Percentiles rank a stretch among this genome's conserved stretches.
Evolutionary conservation across 768 basidiomycete species (phyloP).

Genomic region (Boletus vinaceobasis): DNA sequence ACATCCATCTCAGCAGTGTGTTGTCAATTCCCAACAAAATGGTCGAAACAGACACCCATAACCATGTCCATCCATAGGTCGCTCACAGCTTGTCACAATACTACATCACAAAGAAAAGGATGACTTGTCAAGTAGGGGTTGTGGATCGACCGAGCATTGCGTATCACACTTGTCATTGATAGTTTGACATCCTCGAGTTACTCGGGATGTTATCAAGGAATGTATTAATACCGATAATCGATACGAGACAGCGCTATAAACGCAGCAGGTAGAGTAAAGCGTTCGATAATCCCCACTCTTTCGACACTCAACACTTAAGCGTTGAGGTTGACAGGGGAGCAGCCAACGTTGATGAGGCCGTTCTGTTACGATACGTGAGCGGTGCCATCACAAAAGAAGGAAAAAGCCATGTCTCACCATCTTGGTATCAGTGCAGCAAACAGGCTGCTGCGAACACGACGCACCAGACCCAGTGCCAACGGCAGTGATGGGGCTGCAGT

Average conservation of each 20-base stretch:
- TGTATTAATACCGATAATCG: neutral
- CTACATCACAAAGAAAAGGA: too few species aligned
- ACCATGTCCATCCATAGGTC: too few species aligned
- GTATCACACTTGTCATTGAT: neutral
- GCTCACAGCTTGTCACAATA: too few species aligned
- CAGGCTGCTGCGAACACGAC: neutral
- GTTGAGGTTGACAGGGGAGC: conserved; percentile 5
- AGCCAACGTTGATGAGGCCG: conserved; percentile 8
- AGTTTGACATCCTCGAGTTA: neutral
- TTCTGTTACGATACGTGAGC: neutral
- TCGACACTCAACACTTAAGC: neutral
- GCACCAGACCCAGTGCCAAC: neutral
- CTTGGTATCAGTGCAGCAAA: conserved; percentile 9
- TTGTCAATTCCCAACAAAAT: too few species aligned
- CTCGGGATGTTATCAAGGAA: neutral
- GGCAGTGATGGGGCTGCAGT: conserved; percentile 1
- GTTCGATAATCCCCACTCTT: neutral
- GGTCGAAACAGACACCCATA: too few species aligned
- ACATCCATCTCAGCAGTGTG: too few species aligned
- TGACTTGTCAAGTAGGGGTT: too few species aligned
- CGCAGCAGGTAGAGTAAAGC: neutral
- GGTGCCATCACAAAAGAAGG: neutral
- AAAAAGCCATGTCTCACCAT: conserved; percentile 3
- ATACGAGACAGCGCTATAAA: neutral
- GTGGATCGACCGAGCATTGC: too few species aligned